Evolutionary conservation across 2,329 filamentous ascomycete species (phyloP), one percentile per base, ranked within the genome.

Genomic region (Corniculantispora saksenae): DNA sequence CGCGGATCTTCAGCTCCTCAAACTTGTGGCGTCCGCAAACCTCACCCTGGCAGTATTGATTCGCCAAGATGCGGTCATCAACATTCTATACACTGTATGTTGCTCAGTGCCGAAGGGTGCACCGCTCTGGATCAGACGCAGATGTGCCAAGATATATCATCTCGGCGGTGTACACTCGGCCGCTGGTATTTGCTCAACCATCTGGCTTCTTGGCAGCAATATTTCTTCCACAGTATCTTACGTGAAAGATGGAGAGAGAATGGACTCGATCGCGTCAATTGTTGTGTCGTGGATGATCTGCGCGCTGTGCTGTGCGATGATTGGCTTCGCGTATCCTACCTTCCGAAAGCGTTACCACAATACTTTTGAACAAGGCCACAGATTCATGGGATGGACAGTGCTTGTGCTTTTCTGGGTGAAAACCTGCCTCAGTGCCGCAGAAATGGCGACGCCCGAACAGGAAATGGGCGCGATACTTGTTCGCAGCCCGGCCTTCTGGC

Each of bases 381-480:
- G 91, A 56, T 93, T 91, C 74, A 84, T 84, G 6, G 91, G 90
- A n/a, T 93, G 91, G 91, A 80, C 83, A 13, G 81, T 86, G 12
- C 79, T 93, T 7, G 80, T 77, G 1, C 77, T 92, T 38, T 89
- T 93, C 72, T 90, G 91, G 84, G 82, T 74, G 1, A 84, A 90
- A 66, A 82, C 84, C 10, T 72, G 91, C 50, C 76, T 91, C 12
- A 77, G 85, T 40, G 77, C 82, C n/a, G 76, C 83, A 59, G 78
- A 81, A 40, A 74, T 80, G 45, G 74, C 78, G n/a, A 72, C 77
- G 21, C 69, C 70, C 17, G 73, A 65, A 4, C 61, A 69, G 23
- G 69, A 74, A 10, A 73, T 82, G 19, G 80, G 80, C 21, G 65
- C 67, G 9, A 75, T 77, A 2, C 71, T 81, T 2, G 72, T 77